phyloP scores from a whole-genome alignment of 2,329 filamentous ascomycete species.

The Sarocladium brachiariae region DNA sequence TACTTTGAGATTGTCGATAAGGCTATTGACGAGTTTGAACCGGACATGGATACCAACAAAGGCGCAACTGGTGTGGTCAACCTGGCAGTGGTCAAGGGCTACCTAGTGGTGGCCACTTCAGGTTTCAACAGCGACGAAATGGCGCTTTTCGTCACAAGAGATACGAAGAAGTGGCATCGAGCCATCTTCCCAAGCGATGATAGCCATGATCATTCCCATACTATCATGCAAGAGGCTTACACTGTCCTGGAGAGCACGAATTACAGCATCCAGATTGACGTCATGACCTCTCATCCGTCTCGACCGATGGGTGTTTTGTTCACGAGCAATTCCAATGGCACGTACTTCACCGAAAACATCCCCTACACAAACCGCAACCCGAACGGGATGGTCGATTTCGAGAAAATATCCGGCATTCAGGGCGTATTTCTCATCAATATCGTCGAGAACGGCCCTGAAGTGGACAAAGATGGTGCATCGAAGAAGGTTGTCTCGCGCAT shows the following conservation, averaged over 20 bases:
- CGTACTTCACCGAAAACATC: conserved; percentile 87
- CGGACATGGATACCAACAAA: conserved; percentile 65
- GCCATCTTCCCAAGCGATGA: conserved; percentile 82
- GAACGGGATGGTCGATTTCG: conserved; percentile 80
- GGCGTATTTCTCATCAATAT: conserved; percentile 87
- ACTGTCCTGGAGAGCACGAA: conserved; percentile 94
- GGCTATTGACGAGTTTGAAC: conserved; percentile 60
- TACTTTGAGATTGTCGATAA: conserved; percentile 59
- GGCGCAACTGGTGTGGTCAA: conserved; percentile 75
- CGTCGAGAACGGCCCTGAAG: conserved; percentile 77
- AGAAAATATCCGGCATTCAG: conserved; percentile 86
- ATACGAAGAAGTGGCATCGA: conserved; percentile 81
- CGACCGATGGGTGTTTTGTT: conserved; percentile 81
- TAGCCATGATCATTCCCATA: conserved; percentile 60
- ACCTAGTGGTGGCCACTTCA: conserved; percentile 74
- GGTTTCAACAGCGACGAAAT: conserved; percentile 80
- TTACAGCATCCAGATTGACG: conserved; percentile 95
- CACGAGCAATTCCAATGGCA: conserved; percentile 95
- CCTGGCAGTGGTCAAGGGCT: conserved; percentile 78
- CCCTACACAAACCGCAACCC: conserved; percentile 84
- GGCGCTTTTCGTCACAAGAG: conserved; percentile 81
- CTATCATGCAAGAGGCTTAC: conserved; percentile 74
- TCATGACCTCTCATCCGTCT: conserved; percentile 61
- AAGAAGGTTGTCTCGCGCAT: conserved; percentile 77
- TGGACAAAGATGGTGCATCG: conserved; percentile 45